Conservation (phyloP, 176 grass and related monocot species). For the Carex cristatella region DNA sequence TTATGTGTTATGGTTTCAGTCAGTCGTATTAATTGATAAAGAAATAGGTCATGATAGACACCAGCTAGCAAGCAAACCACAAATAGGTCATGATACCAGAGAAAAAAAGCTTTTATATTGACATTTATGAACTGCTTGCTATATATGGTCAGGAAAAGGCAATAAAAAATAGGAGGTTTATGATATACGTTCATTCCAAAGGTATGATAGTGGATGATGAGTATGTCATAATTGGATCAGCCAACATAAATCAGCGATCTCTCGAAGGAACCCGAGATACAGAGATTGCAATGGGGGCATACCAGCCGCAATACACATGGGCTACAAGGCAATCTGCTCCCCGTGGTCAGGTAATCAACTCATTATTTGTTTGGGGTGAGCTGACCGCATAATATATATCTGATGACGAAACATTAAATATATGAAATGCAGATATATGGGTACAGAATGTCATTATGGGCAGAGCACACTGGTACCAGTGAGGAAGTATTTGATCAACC, state of each 20-base stretch:
- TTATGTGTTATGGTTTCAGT: background rate
- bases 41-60: background rate
- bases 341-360: background rate
- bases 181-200: slow-evolving; percentile 23
- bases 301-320: background rate
- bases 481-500: slow-evolving; percentile 47
- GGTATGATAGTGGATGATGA: slow-evolving; percentile 25
- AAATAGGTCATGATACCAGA: background rate
- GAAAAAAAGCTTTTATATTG: background rate
- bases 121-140: background rate
- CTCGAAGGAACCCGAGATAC: slow-evolving; percentile 22
- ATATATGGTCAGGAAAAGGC: slow-evolving; percentile 10
- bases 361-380: too few species aligned
- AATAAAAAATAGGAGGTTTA: slow-evolving; percentile 12
- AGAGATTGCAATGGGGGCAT: slow-evolving; percentile 16
- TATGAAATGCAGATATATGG: slow-evolving; percentile 60
- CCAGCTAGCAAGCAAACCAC: background rate
- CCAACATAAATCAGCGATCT: slow-evolving; percentile 19
- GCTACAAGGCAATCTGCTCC: background rate
- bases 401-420: background rate
- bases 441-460: slow-evolving; percentile 86
- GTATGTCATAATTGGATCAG: slow-evolving; percentile 17
- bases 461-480: slow-evolving; percentile 54
- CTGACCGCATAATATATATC: background rate
- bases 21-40: background rate